Evolutionary conservation across 2,329 filamentous ascomycete genomes (phyloP).

Genomic region (Claviceps sp.): DNA sequence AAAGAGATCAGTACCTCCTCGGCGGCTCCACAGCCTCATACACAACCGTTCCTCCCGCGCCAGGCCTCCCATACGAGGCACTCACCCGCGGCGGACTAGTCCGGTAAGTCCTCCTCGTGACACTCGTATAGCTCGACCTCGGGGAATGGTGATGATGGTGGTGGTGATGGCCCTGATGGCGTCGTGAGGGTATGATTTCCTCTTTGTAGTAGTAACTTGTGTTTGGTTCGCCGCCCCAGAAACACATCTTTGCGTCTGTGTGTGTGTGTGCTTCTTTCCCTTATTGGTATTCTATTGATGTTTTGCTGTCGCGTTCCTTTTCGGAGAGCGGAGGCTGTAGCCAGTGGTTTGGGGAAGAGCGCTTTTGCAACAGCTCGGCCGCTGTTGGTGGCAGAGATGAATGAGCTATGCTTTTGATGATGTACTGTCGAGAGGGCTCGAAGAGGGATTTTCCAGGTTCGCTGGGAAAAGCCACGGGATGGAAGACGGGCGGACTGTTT

Average conservation of each 20-base stretch:
- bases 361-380: no score
- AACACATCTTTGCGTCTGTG: constrained; percentile 33
- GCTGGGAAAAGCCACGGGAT: no score
- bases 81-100: constrained; percentile 31
- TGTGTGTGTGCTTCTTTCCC: no score
- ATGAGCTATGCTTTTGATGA: no score
- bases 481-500: no score
- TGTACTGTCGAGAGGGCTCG: no score
- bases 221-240: constrained; percentile 27
- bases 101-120: constrained; percentile 22
- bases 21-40: neutral
- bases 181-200: constrained; percentile 34
- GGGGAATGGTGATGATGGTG: constrained; percentile 22
- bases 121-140: constrained; percentile 29
- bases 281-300: constrained; percentile 1
- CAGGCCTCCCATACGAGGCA: constrained; percentile 11
- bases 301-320: neutral
- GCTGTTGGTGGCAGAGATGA: no score
- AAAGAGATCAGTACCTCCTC: neutral
- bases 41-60: constrained; percentile 10
- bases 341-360: no score
- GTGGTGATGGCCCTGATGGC: constrained; percentile 21
- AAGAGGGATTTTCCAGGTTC: no score
- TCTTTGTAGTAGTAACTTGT: constrained; percentile 43
- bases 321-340: no score